Conservation (phyloP, 495 filamentous ascomycete genomes). For the Aspergillus bridgeri region DNA sequence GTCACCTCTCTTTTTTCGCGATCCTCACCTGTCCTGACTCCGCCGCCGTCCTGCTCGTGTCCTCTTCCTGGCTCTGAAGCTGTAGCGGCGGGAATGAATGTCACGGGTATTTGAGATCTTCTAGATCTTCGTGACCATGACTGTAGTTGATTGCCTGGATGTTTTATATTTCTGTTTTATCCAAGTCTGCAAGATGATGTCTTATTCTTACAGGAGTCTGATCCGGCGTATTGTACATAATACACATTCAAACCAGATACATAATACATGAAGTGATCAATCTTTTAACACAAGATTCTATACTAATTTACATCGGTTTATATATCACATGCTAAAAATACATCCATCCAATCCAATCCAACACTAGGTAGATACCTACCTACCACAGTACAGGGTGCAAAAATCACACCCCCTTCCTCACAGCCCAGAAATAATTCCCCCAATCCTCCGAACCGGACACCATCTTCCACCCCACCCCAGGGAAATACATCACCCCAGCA, state of each 20-base stretch:
- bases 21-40: background rate
- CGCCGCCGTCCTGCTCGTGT: background rate
- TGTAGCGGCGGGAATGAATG: background rate
- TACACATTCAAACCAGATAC: too few species aligned
- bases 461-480: conserved; percentile 87
- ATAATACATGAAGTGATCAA: too few species aligned
- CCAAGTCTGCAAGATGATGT: too few species aligned
- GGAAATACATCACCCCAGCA: conserved; percentile 75
- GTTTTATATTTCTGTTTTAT: too few species aligned
- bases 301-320: background rate
- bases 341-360: too few species aligned
- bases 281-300: too few species aligned
- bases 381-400: too few species aligned
- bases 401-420: conserved; percentile 55
- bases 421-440: conserved; percentile 96
- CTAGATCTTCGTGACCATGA: background rate
- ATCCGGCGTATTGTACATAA: too few species aligned
- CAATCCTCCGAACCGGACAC: conserved; percentile 76
- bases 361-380: too few species aligned
- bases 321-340: too few species aligned
- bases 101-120: background rate
- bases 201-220: background rate
- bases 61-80: background rate
- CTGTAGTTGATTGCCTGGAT: background rate
- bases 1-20: conserved; percentile 14